A percentile compares a stretch with the other conserved stretches of the same genome.
phyloP scores from a whole-genome alignment of 345 rosid genomes.

The Corchorus olitorius region DNA sequence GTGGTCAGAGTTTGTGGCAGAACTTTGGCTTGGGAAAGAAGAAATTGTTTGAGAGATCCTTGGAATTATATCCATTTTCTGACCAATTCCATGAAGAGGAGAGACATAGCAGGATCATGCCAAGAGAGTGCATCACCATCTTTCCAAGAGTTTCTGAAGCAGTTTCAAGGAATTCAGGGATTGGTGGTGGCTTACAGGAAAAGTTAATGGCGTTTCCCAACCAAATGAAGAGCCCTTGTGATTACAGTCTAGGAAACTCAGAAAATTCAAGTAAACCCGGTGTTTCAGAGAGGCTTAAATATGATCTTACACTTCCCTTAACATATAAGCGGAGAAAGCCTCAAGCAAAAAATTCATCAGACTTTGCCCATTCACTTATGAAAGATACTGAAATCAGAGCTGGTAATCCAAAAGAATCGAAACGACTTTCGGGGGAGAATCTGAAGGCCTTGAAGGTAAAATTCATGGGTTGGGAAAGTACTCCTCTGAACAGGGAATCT shows the following conservation, averaged over 20 bases:
- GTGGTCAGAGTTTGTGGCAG: conserved; percentile 31
- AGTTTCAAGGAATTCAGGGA: conserved; percentile 28
- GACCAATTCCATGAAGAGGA: conserved; percentile 28
- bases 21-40: conserved; percentile 35
- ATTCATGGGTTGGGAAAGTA: conserved; percentile 30
- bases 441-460: conserved; percentile 32
- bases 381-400: conserved; percentile 30
- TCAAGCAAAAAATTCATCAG: conserved; percentile 33
- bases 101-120: conserved; percentile 26
- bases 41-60: conserved; percentile 27
- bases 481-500: conserved; percentile 25
- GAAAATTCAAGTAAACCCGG: conserved; percentile 29
- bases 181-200: conserved; percentile 26
- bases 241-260: conserved; percentile 29
- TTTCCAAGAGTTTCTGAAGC: conserved; percentile 29
- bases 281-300: conserved; percentile 34
- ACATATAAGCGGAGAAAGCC: conserved; percentile 65
- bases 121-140: conserved; percentile 23
- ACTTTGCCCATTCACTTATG: conserved; percentile 25
- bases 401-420: conserved; percentile 29
- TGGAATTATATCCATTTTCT: conserved; percentile 33
- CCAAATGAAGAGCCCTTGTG: conserved; percentile 32
- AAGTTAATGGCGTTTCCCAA: conserved; percentile 24
- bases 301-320: conserved; percentile 41
- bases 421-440: conserved; percentile 27